A percentile compares a stretch with the other conserved stretches of the same genome.
Conservation (phyloP, 2,329 filamentous ascomycete species). For the Neopestalotiopsis sp. region DNA sequence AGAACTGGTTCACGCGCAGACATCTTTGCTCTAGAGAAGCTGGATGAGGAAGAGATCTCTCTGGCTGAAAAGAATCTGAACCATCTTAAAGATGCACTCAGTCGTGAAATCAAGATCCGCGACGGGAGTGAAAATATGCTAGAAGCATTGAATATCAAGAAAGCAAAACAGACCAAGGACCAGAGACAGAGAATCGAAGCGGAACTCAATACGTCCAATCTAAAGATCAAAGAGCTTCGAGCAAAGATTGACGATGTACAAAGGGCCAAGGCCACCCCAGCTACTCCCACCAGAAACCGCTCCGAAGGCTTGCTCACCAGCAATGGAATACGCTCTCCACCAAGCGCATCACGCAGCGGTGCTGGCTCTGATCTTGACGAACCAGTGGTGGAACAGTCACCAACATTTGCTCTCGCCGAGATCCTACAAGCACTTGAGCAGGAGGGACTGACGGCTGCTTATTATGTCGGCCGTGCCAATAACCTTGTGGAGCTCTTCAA, state of each 20-base stretch:
- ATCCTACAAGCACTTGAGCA: constrained; percentile 88
- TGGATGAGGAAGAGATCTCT: constrained; percentile 66
- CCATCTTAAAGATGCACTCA: constrained; percentile 80
- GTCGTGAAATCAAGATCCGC: constrained; percentile 97
- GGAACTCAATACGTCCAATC: constrained; percentile 88
- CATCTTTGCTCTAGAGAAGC: constrained; percentile 56
- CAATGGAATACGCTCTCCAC: constrained; percentile 60
- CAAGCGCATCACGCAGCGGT: constrained; percentile 58
- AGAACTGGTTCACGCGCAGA: constrained; percentile 66
- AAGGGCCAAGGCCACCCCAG: constrained; percentile 49
- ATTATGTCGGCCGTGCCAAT: constrained; percentile 93
- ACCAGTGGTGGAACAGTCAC: constrained; percentile 65
- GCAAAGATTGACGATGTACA: constrained; percentile 66
- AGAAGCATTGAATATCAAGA: constrained; percentile 92
- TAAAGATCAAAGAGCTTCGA: constrained; percentile 66
- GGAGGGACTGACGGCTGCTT: constrained; percentile 87
- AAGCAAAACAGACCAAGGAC: constrained; percentile 92
- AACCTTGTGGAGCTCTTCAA: constrained; percentile 96
- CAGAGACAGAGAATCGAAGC: constrained; percentile 80
- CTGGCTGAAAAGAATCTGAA: constrained; percentile 74
- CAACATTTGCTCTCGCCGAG: constrained; percentile 89
- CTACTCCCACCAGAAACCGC: constrained; percentile 59
- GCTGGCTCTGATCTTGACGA: constrained; percentile 70
- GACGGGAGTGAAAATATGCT: constrained; percentile 97
- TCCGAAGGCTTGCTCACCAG: constrained; percentile 52